Conservation (phyloP, 495 filamentous ascomycete genomes). For the Neurospora sublineolata region DNA sequence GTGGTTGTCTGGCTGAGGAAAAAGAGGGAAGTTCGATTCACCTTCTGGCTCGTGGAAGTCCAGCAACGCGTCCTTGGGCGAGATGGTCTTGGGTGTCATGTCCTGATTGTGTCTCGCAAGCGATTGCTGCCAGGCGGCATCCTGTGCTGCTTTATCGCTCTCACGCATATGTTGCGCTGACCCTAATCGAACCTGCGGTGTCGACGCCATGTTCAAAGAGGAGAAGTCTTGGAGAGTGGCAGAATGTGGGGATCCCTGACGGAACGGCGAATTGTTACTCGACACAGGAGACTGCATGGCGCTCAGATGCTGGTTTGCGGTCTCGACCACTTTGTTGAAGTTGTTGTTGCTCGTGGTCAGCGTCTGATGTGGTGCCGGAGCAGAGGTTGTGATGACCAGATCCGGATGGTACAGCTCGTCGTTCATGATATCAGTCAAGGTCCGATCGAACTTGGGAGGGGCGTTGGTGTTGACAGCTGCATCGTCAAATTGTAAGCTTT, state of each 20-base stretch:
- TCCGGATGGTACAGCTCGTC: conserved; percentile 77
- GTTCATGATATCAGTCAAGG: conserved; percentile 71
- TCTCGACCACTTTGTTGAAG: conserved; percentile 38
- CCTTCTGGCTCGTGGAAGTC: conserved; percentile 70
- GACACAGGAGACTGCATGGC: conserved; percentile 38
- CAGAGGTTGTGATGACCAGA: conserved; percentile 42
- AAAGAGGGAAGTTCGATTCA: conserved; percentile 56
- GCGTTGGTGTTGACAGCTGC: conserved; percentile 41
- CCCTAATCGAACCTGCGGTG: conserved; percentile 33
- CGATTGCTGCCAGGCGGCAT: conserved; percentile 44
- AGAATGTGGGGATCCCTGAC: conserved; percentile 57
- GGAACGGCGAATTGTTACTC: conserved; percentile 75
- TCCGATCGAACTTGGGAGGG: conserved; percentile 66
- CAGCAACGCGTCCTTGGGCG: conserved; percentile 83
- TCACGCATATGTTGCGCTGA: conserved; percentile 50
- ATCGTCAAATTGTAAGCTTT: conserved; percentile 28
- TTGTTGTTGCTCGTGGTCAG: conserved; percentile 50
- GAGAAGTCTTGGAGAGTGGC: conserved; percentile 36
- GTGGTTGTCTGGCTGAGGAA: conserved; percentile 38
- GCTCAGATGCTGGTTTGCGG: conserved; percentile 48
- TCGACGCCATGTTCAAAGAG: conserved; percentile 15
- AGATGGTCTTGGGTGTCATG: conserved; percentile 73
- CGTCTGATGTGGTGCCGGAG: conserved; percentile 32
- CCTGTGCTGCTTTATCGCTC: conserved; percentile 47
- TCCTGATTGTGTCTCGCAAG: conserved; percentile 33